Evolutionary conservation across 352 stramenopile species (phyloP).

Genomic region (Pythium oligandrum): DNA sequence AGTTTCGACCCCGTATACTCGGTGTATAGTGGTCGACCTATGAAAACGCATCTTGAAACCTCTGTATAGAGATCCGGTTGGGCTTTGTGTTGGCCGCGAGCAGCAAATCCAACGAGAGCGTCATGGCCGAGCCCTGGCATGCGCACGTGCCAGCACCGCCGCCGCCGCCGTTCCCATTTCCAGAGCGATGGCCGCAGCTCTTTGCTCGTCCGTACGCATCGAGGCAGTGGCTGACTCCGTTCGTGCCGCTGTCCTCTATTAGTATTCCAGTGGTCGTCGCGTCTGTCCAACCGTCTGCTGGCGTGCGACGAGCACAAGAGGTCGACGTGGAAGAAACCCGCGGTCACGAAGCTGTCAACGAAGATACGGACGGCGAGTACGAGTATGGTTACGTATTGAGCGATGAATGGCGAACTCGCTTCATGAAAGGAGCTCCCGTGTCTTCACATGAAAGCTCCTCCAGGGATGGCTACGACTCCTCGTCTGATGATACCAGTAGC

Average conservation of each 20-base stretch:
- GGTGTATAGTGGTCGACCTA: too few relatives aligned
- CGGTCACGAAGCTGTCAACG: conserved; percentile 9
- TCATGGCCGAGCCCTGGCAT: too few relatives aligned
- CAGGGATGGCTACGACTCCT: not conserved
- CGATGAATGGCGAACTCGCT: conserved; percentile 65
- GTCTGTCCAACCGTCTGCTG: too few relatives aligned
- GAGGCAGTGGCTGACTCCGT: conserved; percentile 43
- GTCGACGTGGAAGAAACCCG: not conserved
- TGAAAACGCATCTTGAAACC: too few relatives aligned
- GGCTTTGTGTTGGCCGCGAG: too few relatives aligned
- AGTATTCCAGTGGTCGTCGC: too few relatives aligned
- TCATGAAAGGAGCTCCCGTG: conserved; percentile 15
- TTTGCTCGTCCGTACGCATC: conserved; percentile 8
- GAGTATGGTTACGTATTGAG: conserved; percentile 71
- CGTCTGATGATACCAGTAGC: too few relatives aligned
- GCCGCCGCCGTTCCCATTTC: conserved; percentile 77
- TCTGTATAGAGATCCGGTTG: too few relatives aligned
- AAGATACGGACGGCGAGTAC: conserved; percentile 37
- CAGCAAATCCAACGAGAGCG: too few relatives aligned
- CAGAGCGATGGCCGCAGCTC: conserved; percentile 50
- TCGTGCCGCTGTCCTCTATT: conserved; percentile 2
- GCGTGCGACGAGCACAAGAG: not conserved
- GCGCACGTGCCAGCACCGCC: not conserved
- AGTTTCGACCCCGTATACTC: too few relatives aligned
- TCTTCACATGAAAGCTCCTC: conserved; percentile 4